Evolutionary conservation across 129 eudicot genomes (phyloP).

Genomic region (Daucus carota): DNA sequence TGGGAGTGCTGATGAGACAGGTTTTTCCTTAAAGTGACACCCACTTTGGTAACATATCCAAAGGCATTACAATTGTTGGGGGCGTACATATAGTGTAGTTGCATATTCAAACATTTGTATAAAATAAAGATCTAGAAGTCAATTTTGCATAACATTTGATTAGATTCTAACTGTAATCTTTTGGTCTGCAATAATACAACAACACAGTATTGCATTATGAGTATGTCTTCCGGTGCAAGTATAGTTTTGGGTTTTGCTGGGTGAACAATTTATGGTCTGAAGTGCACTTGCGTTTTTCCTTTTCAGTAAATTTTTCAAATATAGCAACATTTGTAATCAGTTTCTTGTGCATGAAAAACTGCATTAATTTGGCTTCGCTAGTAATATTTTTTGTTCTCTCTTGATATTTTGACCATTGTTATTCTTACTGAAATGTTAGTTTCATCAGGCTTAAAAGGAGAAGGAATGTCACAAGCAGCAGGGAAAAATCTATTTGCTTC

Average conservation of each 20-base stretch:
- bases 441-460: slow-evolving; percentile 34
- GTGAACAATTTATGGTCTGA: background rate
- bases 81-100: background rate
- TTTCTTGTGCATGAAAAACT: background rate
- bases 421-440: slow-evolving; percentile 2
- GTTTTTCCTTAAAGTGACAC: background rate
- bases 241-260: background rate
- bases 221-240: background rate
- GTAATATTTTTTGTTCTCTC: slow-evolving; percentile 3
- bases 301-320: background rate
- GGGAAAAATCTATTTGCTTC: slow-evolving; percentile 39
- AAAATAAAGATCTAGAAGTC: background rate
- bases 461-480: slow-evolving; percentile 29
- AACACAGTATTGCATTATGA: background rate
- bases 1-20: background rate
- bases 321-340: background rate
- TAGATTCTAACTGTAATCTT: background rate
- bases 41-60: background rate
- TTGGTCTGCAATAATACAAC: background rate
- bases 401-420: slow-evolving; percentile 5
- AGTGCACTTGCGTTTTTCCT: background rate
- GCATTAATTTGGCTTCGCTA: slow-evolving; percentile 3
- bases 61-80: background rate
- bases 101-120: background rate
- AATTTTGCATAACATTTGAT: background rate